Evolutionary conservation across 139 green algal species (phyloP).

Genomic region (Diplosphaera chodatii): DNA sequence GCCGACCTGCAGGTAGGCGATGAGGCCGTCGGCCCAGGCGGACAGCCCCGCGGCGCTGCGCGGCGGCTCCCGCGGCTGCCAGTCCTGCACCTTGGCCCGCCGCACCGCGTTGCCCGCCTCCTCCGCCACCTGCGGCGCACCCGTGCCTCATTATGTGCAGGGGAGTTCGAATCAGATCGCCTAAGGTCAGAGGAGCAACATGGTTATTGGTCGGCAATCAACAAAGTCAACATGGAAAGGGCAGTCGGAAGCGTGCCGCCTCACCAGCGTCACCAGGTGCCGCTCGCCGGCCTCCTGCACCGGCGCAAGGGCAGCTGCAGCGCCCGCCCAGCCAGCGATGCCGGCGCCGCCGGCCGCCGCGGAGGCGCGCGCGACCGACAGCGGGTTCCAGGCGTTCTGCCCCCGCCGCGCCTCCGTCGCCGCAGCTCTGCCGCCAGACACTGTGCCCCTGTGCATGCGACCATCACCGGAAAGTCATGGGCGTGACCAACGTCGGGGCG

Average conservation of each 20-base stretch:
- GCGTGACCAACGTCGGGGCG: no score
- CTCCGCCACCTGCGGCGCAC: conserved; percentile 9
- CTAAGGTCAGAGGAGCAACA: no score
- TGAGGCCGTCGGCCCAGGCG: conserved; percentile 38
- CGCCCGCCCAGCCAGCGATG: conserved; percentile 3
- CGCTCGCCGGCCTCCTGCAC: conserved; percentile 30
- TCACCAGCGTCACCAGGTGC: conserved; percentile 20
- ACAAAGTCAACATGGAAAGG: no score
- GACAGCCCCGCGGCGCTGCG: conserved; percentile 6
- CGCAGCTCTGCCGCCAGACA: no score
- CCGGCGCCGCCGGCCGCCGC: neutral
- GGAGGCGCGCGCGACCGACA: neutral
- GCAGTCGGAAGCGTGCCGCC: no score
- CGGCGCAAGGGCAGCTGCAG: conserved; percentile 8
- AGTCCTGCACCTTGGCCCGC: conserved; percentile 19
- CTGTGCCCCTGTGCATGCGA: neutral
- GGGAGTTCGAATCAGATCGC: no score
- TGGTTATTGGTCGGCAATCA: no score
- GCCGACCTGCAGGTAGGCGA: conserved; percentile 42
- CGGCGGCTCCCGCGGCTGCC: conserved; percentile 36
- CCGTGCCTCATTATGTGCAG: no score
- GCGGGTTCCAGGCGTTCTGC: neutral
- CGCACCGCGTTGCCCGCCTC: conserved; percentile 30
- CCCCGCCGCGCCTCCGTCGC: neutral
- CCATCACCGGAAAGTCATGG: no score